Conservation (phyloP, 352 stramenopile genomes). For the Plasmopara halstedii region DNA sequence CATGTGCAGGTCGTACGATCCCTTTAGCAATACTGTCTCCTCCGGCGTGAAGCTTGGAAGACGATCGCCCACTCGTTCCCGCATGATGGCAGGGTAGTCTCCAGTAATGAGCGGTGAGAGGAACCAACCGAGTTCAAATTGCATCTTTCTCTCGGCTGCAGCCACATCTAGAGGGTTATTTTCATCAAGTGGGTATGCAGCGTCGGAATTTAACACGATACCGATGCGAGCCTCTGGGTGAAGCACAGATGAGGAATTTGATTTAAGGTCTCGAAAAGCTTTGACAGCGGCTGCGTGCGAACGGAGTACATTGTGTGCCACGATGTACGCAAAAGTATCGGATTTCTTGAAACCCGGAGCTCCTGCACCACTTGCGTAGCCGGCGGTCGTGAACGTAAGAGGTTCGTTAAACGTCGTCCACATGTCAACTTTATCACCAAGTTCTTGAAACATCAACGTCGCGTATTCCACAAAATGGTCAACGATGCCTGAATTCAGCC, state of each 20-base stretch:
- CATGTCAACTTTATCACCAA: constrained; percentile 86
- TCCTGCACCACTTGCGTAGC: constrained; percentile 72
- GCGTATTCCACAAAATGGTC: constrained; percentile 82
- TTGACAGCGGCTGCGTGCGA: constrained; percentile 84
- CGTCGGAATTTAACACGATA: constrained; percentile 87
- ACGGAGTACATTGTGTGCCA: constrained; percentile 85
- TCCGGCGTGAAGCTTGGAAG: constrained; percentile 83
- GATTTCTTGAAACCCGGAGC: constrained; percentile 37
- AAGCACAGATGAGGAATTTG: constrained; percentile 13
- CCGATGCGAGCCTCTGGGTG: constrained; percentile 70
- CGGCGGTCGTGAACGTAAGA: constrained; percentile 76
- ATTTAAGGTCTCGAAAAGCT: constrained; percentile 77
- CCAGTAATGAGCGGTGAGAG: constrained; percentile 83
- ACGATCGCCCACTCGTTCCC: constrained; percentile 56
- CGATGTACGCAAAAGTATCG: constrained; percentile 39
- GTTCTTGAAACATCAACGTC: constrained; percentile 85
- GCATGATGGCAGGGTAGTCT: constrained; percentile 90
- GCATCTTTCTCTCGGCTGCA: constrained; percentile 77
- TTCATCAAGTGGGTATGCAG: constrained; percentile 64
- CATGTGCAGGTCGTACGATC: constrained; percentile 90
- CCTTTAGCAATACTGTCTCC: constrained; percentile 58
- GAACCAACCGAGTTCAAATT: constrained; percentile 90
- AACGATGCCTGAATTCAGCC: constrained; percentile 49
- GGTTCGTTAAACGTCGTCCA: constrained; percentile 96
- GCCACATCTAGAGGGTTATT: constrained; percentile 31